Conservation (phyloP, 768 basidiomycete genomes). For the Leccinum pellstonianum region DNA sequence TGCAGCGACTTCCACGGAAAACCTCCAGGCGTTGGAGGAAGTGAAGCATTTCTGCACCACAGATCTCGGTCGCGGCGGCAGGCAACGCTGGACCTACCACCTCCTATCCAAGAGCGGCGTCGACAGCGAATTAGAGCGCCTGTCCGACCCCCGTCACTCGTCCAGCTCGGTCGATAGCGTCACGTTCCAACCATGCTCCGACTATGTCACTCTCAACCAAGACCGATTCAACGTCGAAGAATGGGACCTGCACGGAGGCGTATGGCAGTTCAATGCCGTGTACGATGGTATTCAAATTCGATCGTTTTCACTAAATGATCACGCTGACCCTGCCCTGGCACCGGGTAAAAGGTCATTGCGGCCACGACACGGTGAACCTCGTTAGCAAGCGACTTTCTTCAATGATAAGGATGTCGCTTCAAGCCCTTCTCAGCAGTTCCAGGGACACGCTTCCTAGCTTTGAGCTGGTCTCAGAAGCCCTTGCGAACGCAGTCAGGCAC, state of each 20-base stretch:
- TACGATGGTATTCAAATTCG: conserved; percentile 39
- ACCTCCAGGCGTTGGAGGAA: conserved; percentile 50
- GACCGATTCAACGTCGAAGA: conserved; percentile 42
- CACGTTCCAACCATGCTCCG: conserved; percentile 43
- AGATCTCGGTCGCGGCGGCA: conserved; percentile 52
- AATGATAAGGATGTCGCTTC: conserved; percentile 41
- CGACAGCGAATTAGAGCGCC: conserved; percentile 38
- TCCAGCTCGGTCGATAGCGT: conserved; percentile 37
- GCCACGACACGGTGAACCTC: conserved; percentile 47
- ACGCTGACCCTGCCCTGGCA: conserved; percentile 15
- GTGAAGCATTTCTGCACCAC: conserved; percentile 52
- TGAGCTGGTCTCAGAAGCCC: conserved; percentile 37
- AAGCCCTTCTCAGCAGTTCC: conserved; percentile 31
- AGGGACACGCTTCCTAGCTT: conserved; percentile 24
- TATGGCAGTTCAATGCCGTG: conserved; percentile 45
- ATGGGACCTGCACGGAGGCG: conserved; percentile 41
- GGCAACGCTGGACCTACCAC: conserved; percentile 54
- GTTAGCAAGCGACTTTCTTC: conserved; percentile 40
- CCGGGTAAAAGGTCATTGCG: conserved; percentile 42
- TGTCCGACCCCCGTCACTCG: conserved; percentile 37
- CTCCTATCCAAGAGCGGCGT: conserved; percentile 42
- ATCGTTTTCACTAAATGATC: conserved; percentile 13
- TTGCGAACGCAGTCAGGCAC: conserved; percentile 38
- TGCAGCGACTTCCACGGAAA: conserved; percentile 46
- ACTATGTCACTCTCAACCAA: conserved; percentile 38